Conservation (phyloP, 768 basidiomycete genomes). For the Pholiota conissans region DNA sequence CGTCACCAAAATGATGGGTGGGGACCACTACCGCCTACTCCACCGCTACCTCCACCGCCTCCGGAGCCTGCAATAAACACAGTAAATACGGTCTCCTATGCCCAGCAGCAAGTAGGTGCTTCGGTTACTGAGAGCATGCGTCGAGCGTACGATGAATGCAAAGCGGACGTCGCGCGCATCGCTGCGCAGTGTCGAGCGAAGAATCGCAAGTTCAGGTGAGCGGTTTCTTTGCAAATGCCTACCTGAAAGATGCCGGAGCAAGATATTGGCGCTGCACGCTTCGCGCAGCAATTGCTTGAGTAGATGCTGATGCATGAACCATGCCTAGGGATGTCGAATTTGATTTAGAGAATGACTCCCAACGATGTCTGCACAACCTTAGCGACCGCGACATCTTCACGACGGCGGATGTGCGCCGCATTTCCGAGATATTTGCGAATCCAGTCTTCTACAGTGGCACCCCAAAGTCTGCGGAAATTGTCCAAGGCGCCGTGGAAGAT, state of each 20-base stretch:
- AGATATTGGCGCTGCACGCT: background rate
- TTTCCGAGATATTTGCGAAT: slow-evolving; percentile 53
- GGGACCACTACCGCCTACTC: background rate
- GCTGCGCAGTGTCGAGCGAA: slow-evolving; percentile 43
- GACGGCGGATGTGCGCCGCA: slow-evolving; percentile 32
- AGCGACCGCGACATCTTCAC: slow-evolving; percentile 11
- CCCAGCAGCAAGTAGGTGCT: slow-evolving; percentile 40
- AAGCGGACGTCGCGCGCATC: slow-evolving; percentile 43
- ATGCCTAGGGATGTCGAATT: slow-evolving; percentile 51
- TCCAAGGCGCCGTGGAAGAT: slow-evolving; percentile 51
- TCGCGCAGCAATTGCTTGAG: too few species aligned
- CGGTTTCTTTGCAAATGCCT: background rate
- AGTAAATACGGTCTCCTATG: slow-evolving; percentile 1
- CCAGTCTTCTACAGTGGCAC: slow-evolving; percentile 47
- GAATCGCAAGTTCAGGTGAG: slow-evolving; percentile 52
- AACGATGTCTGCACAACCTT: slow-evolving; percentile 35
- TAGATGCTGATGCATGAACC: background rate
- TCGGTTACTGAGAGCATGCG: slow-evolving; percentile 51
- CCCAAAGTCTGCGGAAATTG: slow-evolving; percentile 44
- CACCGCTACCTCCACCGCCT: background rate
- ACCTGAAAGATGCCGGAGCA: too few species aligned
- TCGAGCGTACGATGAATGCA: slow-evolving; percentile 47
- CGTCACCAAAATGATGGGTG: background rate
- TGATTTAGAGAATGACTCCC: slow-evolving; percentile 53
- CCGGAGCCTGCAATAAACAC: background rate